Percentiles rank a stretch among this genome's conserved stretches.
phyloP scores from a whole-genome alignment of 352 stramenopile genomes.

The Elongisporangium prolatum region DNA sequence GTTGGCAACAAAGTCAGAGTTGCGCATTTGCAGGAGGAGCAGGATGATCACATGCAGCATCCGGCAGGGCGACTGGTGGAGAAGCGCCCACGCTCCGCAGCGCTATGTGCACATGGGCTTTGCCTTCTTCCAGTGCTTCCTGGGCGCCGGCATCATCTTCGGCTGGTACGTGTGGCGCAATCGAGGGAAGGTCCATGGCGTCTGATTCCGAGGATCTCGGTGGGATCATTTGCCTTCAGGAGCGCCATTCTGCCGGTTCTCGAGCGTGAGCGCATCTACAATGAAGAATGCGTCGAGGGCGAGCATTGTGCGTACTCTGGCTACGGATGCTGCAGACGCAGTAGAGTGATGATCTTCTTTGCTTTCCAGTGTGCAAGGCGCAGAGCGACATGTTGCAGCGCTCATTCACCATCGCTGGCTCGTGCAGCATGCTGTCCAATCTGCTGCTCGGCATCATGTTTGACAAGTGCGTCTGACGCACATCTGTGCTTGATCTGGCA shows the following conservation, averaged over 20 bases:
- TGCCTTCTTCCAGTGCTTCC: constrained; percentile 59
- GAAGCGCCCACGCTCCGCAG: constrained; percentile 5
- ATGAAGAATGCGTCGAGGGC: constrained; percentile 34
- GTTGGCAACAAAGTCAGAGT: background rate
- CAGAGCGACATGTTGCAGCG: constrained; percentile 58
- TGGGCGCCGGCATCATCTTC: constrained; percentile 57
- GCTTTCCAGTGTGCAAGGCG: constrained; percentile 32
- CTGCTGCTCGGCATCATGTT: constrained; percentile 56
- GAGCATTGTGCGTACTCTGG: constrained; percentile 28
- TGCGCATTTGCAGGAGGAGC: background rate
- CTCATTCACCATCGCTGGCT: constrained; percentile 54
- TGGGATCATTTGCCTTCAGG: constrained; percentile 17
- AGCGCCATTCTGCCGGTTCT: constrained; percentile 54
- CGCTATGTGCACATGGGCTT: constrained; percentile 44
- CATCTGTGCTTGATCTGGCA: background rate
- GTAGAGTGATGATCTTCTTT: background rate
- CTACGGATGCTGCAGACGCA: background rate
- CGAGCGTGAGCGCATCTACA: constrained; percentile 53
- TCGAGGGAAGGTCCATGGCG: background rate
- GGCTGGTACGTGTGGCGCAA: constrained; percentile 28
- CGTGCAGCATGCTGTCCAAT: constrained; percentile 60
- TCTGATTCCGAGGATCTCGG: constrained; percentile 6
- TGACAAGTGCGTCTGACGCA: constrained; percentile 23
- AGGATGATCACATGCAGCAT: background rate
- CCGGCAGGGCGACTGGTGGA: background rate